phyloP scores from a whole-genome alignment of 495 filamentous ascomycete genomes.

The Friedmanniomyces simplex region DNA sequence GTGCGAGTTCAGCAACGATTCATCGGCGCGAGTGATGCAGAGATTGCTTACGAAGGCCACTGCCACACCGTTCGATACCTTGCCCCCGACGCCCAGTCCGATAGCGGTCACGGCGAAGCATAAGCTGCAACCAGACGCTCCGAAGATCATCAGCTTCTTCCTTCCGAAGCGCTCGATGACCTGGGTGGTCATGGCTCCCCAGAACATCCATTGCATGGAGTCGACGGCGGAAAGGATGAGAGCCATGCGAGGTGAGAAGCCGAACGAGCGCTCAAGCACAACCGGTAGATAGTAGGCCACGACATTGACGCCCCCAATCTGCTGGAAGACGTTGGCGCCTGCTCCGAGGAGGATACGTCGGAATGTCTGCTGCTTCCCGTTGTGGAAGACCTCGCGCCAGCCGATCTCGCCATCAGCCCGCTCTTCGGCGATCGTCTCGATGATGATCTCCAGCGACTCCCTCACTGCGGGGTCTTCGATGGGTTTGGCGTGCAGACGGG shows the following conservation, averaged over 20 bases:
- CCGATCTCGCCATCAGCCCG: conserved; percentile 18
- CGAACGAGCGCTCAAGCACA: conserved; percentile 41
- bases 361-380: conserved; percentile 18
- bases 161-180: conserved; percentile 23
- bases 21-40: neutral
- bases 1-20: neutral
- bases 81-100: conserved; percentile 37
- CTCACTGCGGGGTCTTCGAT: conserved; percentile 12
- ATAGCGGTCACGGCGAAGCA: conserved; percentile 24
- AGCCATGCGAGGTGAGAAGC: conserved; percentile 19
- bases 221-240: conserved; percentile 24
- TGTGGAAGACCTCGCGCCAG: conserved; percentile 19
- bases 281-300: conserved; percentile 30
- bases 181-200: conserved; percentile 20
- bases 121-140: conserved; percentile 21
- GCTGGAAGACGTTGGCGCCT: conserved; percentile 24
- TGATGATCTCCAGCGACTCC: conserved; percentile 24
- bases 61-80: conserved; percentile 27
- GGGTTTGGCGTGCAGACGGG: conserved; percentile 25
- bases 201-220: conserved; percentile 24
- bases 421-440: conserved; percentile 28
- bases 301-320: conserved; percentile 24
- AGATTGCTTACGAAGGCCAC: conserved; percentile 23
- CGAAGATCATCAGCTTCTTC: conserved; percentile 23
- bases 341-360: conserved; percentile 24